phyloP scores from a whole-genome alignment of 2,329 filamentous ascomycete species.

The Talaromyces sp. region DNA sequence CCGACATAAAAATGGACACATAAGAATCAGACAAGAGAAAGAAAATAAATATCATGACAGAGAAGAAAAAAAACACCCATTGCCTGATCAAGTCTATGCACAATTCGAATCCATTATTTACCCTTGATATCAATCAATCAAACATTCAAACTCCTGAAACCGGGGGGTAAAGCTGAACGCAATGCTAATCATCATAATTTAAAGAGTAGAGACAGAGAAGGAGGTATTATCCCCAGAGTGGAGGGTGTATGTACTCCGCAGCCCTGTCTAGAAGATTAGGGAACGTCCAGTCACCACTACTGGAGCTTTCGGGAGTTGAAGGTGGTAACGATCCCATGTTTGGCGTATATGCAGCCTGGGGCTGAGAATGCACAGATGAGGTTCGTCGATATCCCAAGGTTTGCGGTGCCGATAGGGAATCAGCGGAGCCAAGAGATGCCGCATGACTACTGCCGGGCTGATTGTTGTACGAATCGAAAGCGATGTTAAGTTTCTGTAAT shows the following conservation, averaged over 20 bases:
- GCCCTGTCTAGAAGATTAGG: slow-evolving; percentile 44
- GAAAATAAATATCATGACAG: background rate
- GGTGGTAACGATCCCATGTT: slow-evolving; percentile 36
- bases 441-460: background rate
- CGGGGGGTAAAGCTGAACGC: background rate
- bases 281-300: slow-evolving; percentile 43
- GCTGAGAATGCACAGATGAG: background rate
- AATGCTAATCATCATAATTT: background rate
- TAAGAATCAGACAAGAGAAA: background rate
- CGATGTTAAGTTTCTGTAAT: slow-evolving; percentile 42
- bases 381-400: background rate
- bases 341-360: slow-evolving; percentile 22
- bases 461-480: slow-evolving; percentile 28
- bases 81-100: slow-evolving; percentile 1
- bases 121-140: background rate
- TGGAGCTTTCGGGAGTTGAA: slow-evolving; percentile 46
- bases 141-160: background rate
- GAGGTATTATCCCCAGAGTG: slow-evolving; percentile 36
- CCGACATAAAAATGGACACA: background rate
- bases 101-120: background rate
- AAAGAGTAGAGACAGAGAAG: background rate
- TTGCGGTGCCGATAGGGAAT: background rate
- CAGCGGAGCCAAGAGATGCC: background rate
- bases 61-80: background rate
- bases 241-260: slow-evolving; percentile 46